Percentiles rank a stretch among this genome's conserved stretches.
Conservation (phyloP, 768 basidiomycete species). For the Leccinum obscurum region DNA sequence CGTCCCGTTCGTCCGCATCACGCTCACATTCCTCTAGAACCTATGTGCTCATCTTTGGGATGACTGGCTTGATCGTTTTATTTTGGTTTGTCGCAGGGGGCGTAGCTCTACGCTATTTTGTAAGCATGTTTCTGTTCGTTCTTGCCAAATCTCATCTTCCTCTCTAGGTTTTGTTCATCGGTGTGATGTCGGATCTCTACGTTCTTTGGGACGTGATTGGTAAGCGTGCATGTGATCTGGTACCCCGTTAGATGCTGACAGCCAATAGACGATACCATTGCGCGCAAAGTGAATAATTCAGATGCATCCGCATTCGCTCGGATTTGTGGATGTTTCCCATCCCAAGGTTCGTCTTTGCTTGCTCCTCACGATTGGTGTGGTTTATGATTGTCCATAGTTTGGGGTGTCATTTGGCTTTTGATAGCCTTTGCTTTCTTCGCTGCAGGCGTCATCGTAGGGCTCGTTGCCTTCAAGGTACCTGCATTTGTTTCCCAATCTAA, state of each 20-base stretch:
- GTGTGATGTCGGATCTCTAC: conserved; percentile 86
- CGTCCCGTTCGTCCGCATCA: neutral
- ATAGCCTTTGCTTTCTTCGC: conserved; percentile 74
- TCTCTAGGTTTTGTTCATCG: conserved; percentile 72
- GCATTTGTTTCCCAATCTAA: neutral
- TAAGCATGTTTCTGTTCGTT: conserved; percentile 33
- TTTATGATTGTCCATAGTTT: conserved; percentile 47
- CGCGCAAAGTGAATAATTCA: conserved; percentile 81
- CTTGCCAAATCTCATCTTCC: neutral
- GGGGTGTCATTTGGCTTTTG: conserved; percentile 89
- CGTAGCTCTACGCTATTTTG: conserved; percentile 74
- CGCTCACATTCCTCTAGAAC: conserved; percentile 45
- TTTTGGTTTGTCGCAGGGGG: conserved; percentile 84
- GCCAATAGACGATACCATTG: conserved; percentile 73
- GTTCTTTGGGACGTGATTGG: conserved; percentile 88
- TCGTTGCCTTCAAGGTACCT: conserved; percentile 78
- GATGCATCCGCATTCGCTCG: conserved; percentile 85
- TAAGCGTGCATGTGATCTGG: conserved; percentile 28
- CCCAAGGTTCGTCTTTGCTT: conserved; percentile 52
- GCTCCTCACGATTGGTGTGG: neutral
- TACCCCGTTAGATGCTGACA: neutral
- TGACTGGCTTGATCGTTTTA: conserved; percentile 74
- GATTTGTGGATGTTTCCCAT: conserved; percentile 84
- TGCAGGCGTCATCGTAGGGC: conserved; percentile 71
- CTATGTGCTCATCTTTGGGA: conserved; percentile 75